A percentile compares a stretch with the other conserved stretches of the same genome.
Conservation (phyloP, 176 grass and related monocot species). For the Panicum miliaceum region DNA sequence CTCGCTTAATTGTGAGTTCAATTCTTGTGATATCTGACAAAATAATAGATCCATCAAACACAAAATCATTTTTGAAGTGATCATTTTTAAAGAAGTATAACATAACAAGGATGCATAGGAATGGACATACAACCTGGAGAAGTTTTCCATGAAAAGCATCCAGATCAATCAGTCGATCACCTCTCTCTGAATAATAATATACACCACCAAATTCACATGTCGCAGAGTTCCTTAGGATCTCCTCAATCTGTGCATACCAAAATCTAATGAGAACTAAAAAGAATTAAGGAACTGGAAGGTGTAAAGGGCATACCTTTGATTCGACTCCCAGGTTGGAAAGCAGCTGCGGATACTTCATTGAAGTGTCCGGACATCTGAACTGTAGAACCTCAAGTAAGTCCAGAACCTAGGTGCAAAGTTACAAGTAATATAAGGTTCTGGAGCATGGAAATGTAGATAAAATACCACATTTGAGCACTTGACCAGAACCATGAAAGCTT, state of each 20-base stretch:
- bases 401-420: slow-evolving; percentile 65
- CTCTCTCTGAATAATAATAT: slow-evolving; percentile 94
- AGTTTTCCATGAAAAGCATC: slow-evolving; percentile 87
- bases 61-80: background rate
- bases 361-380: slow-evolving; percentile 79
- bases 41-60: slow-evolving; percentile 35
- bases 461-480: background rate
- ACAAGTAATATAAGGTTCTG: slow-evolving; percentile 27
- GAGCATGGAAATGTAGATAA: slow-evolving; percentile 11
- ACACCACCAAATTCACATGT: slow-evolving; percentile 82
- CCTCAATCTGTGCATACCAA: slow-evolving; percentile 62
- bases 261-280: slow-evolving; percentile 32
- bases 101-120: slow-evolving; percentile 26
- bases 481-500: no score
- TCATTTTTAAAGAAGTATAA: background rate
- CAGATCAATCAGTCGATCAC: slow-evolving; percentile 84
- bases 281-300: background rate
- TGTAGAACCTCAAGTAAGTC: slow-evolving; percentile 89
- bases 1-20: slow-evolving; percentile 60
- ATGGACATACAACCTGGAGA: slow-evolving; percentile 64
- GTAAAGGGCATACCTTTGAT: slow-evolving; percentile 51
- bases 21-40: slow-evolving; percentile 61
- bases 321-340: slow-evolving; percentile 69
- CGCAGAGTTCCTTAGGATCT: slow-evolving; percentile 67
- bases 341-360: slow-evolving; percentile 67